phyloP scores from a whole-genome alignment of 352 stramenopile genomes.

The Globisporangium splendens region DNA sequence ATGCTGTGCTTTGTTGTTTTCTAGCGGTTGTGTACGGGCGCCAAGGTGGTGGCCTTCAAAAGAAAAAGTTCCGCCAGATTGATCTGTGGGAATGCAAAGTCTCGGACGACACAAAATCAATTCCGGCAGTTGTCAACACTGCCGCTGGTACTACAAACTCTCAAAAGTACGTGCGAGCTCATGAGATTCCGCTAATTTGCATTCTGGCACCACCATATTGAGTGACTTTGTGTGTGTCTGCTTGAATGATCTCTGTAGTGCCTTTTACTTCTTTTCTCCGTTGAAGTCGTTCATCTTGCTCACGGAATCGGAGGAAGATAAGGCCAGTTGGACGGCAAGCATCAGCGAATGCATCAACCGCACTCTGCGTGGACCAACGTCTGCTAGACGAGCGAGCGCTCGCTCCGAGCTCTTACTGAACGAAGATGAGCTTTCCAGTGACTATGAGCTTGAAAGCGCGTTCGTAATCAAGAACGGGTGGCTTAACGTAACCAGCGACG shows the following conservation, averaged over 20 bases:
- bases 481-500: slow-evolving; percentile 60
- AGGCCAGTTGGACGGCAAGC: slow-evolving; percentile 49
- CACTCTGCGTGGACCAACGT: slow-evolving; percentile 45
- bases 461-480: slow-evolving; percentile 87
- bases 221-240: not conserved
- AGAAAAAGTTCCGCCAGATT: slow-evolving; percentile 82
- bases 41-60: slow-evolving; percentile 47
- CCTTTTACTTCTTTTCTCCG: slow-evolving; percentile 83
- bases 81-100: slow-evolving; percentile 79
- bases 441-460: slow-evolving; percentile 60
- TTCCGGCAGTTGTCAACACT: slow-evolving; percentile 67
- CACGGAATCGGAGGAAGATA: slow-evolving; percentile 59
- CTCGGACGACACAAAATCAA: slow-evolving; percentile 59
- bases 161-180: slow-evolving; percentile 41
- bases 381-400: slow-evolving; percentile 46
- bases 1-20: not conserved
- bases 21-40: slow-evolving; percentile 74
- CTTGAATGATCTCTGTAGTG: slow-evolving; percentile 26
- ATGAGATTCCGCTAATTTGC: not conserved
- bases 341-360: slow-evolving; percentile 67
- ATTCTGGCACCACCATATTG: not conserved
- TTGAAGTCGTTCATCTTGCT: slow-evolving; percentile 87
- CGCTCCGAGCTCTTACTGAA: slow-evolving; percentile 58
- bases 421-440: slow-evolving; percentile 58
- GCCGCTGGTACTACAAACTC: slow-evolving; percentile 39